These are phyloP conservation scores for Diatrype stigma DNA, from an alignment of 2,329 filamentous ascomycete species.

Conservation along the genomic window DNA sequence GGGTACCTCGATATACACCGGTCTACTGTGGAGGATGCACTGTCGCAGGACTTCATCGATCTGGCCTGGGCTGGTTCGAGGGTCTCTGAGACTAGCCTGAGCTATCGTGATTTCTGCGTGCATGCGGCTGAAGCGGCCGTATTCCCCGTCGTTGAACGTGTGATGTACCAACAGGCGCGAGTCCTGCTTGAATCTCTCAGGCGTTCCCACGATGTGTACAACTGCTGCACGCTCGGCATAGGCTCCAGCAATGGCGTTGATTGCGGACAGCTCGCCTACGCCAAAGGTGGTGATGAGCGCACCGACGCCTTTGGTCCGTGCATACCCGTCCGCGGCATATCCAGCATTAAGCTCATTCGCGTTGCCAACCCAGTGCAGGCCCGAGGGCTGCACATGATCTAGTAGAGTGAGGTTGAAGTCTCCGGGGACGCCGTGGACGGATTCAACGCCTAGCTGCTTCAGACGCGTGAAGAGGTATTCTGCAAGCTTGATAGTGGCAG, in stretches of 20 bases:
- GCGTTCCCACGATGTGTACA: slow-evolving; percentile 55
- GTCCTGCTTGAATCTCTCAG: slow-evolving; percentile 39
- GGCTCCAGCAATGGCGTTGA: slow-evolving; percentile 56
- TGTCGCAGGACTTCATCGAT: slow-evolving; percentile 48
- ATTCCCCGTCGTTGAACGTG: slow-evolving; percentile 53
- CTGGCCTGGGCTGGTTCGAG: slow-evolving; percentile 39
- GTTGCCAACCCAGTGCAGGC: slow-evolving; percentile 45
- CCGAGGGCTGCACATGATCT: slow-evolving; percentile 33
- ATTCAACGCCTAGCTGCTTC: slow-evolving; percentile 36
- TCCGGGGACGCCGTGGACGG: slow-evolving; percentile 44
- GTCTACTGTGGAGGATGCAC: slow-evolving; percentile 48
- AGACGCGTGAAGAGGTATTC: slow-evolving; percentile 36
- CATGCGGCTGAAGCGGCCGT: slow-evolving; percentile 46
- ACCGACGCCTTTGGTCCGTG: slow-evolving; percentile 46
- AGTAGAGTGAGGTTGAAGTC: slow-evolving; percentile 36
- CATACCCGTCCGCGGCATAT: slow-evolving; percentile 56
- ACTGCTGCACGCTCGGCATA: slow-evolving; percentile 53
- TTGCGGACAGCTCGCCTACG: slow-evolving; percentile 52
- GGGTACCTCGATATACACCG: slow-evolving; percentile 54
- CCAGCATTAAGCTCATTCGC: slow-evolving; percentile 56
- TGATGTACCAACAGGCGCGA: slow-evolving; percentile 45
- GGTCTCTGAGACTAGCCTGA: slow-evolving; percentile 42
- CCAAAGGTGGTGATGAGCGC: slow-evolving; percentile 56
- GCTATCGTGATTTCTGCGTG: slow-evolving; percentile 44
- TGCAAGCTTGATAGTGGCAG: slow-evolving; percentile 21